Evolutionary conservation across 345 rosid genomes (phyloP).

Genomic region (Melaleuca quinquenervia): DNA sequence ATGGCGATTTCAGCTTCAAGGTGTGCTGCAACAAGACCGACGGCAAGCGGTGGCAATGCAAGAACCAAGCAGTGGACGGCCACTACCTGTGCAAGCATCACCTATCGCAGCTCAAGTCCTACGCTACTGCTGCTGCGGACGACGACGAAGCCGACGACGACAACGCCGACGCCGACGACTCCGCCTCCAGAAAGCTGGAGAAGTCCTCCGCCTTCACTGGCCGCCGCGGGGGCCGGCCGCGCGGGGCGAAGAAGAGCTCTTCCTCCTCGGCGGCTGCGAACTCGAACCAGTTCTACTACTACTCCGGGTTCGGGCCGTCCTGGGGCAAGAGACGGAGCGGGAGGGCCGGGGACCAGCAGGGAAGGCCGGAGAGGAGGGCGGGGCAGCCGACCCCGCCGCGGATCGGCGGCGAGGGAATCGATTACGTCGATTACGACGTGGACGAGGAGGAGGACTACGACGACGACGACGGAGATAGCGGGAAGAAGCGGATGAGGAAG

Average conservation of each 20-base stretch:
- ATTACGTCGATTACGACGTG: constrained; percentile 16
- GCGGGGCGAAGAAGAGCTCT: constrained; percentile 22
- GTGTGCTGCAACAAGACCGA: constrained; percentile 19
- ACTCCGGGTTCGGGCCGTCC: constrained; percentile 87
- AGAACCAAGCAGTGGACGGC: constrained; percentile 9
- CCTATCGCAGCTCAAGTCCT: constrained; percentile 18
- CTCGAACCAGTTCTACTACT: constrained; percentile 76
- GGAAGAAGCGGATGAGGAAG: constrained; percentile 60
- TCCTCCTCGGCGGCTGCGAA: constrained; percentile 16
- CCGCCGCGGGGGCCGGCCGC: constrained; percentile 30
- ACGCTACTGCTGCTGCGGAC: neutral
- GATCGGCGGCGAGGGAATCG: neutral
- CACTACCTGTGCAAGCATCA: constrained; percentile 12
- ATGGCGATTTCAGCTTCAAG: constrained; percentile 5
- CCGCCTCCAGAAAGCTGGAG: constrained; percentile 1
- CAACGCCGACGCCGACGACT: neutral
- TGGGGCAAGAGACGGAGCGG: constrained; percentile 70
- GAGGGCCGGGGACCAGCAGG: neutral
- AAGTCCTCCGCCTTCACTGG: neutral
- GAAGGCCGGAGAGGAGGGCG: constrained; percentile 45
- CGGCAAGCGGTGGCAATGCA: constrained; percentile 19
- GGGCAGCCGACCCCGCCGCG: neutral
- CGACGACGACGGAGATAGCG: constrained; percentile 6
- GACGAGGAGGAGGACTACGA: constrained; percentile 20
- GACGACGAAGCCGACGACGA: neutral